These are phyloP conservation scores for Dovyalis caffra DNA, from an alignment of 345 rosid genomes.

Conservation along the genomic window DNA sequence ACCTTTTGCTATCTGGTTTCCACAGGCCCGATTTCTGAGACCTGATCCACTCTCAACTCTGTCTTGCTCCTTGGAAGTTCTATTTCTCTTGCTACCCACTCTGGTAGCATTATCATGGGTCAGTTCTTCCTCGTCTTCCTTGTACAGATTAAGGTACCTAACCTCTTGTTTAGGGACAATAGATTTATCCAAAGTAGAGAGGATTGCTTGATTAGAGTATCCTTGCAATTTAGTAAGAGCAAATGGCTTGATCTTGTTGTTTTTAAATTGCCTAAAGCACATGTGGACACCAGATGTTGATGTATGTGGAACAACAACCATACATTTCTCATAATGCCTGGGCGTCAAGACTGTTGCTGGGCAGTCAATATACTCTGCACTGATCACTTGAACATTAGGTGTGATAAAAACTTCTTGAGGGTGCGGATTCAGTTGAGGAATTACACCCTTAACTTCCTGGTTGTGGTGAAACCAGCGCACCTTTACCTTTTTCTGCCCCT, in stretches of 20 bases:
- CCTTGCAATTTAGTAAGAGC: constrained; percentile 85
- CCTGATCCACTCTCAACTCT: not conserved
- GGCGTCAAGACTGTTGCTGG: constrained; percentile 77
- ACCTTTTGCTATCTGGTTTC: not conserved
- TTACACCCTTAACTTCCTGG: constrained; percentile 79
- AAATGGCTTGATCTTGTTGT: constrained; percentile 74
- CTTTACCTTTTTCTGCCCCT: constrained; percentile 89
- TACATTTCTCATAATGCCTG: constrained; percentile 72
- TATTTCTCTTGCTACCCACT: not conserved
- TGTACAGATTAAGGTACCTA: constrained; percentile 30
- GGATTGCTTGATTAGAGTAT: constrained; percentile 73
- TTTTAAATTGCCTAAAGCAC: constrained; percentile 84
- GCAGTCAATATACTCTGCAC: constrained; percentile 96
- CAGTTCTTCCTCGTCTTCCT: constrained; percentile 56
- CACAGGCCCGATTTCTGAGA: not conserved
- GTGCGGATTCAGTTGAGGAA: constrained; percentile 67
- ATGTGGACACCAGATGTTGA: constrained; percentile 58
- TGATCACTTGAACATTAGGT: constrained; percentile 84
- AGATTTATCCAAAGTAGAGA: constrained; percentile 52
- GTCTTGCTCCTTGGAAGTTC: not conserved
- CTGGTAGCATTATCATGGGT: constrained; percentile 19
- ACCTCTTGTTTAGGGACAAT: not conserved
- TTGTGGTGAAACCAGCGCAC: constrained; percentile 96
- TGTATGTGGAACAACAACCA: constrained; percentile 59
- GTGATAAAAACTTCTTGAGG: constrained; percentile 96